Evolutionary conservation across 148 eudicot species (phyloP), one percentile per base, ranked within the genome.

Genomic region (Fagopyrum tataricum): DNA sequence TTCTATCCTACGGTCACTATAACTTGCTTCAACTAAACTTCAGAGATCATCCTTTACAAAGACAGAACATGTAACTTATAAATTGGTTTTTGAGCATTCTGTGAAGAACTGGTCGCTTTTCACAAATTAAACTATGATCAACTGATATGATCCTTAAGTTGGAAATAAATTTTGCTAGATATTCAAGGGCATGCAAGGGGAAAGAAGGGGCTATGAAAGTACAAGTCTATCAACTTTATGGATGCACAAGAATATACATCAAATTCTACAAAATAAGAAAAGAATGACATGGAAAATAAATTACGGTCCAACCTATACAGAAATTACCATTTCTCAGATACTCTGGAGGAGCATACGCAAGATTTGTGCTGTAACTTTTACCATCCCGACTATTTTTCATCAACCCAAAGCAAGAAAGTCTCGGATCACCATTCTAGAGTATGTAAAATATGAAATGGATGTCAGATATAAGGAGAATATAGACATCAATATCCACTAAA

Each of bases 361-460:
- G 76, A 73, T 73, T 73, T 59, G 76, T 73, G 69, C 76, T 73
- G 52, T 73, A 73, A 58, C 76, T 73, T 58, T 73, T 73, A 31
- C 76, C 76, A 73, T 73, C 76, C 26, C 69, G 61, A 39, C 76
- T 73, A 58, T 73, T 73, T 73, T 73, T 73, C 76, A 73, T 43
- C 51, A 73, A 24, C 26, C 76, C 76, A 44, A 73, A 73, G 51
- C 76, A 73, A 4, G 76, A 73, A 40, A 73, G 64, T 43, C 76
- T 58, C 62, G 76, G 76, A 73, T 73, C 76, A 56, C 76, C 76
- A 43, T 21, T 73, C 76, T 73, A 59, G n/a, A 42, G 42, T 6
- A 23, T 39, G 18, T 13, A 72, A 40, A 43, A 43, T 15, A 70
- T 4, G 31, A 70, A 43, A 46, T 43, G 39, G 14, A 43, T 43